Evolutionary conservation across 2,329 filamentous ascomycete genomes (phyloP).

Genomic region (Parafenestella ontariensis): DNA sequence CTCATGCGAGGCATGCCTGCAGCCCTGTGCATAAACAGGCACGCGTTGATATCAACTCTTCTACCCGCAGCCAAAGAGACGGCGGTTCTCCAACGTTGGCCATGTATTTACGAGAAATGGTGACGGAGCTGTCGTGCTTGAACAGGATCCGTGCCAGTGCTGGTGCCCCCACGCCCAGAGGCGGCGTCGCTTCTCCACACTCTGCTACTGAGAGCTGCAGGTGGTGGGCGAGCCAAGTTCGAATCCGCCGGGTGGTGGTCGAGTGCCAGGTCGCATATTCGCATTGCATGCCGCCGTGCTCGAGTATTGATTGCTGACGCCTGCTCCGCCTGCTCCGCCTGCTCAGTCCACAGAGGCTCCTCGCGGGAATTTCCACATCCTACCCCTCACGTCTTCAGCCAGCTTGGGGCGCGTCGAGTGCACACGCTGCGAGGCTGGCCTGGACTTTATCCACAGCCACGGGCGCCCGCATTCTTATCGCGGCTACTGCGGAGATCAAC

Average conservation of each 20-base stretch:
- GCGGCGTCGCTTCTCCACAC: conserved; percentile 20
- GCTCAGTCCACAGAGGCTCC: too few species aligned
- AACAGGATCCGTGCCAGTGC: too few species aligned
- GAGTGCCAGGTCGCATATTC: neutral
- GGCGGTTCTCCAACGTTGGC: neutral
- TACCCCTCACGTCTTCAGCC: conserved; percentile 21
- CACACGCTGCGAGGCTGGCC: neutral
- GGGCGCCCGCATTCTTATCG: conserved; percentile 25
- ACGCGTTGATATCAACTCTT: conserved; percentile 14
- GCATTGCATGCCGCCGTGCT: neutral
- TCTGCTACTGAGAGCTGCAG: conserved; percentile 4
- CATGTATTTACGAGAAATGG: conserved; percentile 19
- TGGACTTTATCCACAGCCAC: conserved; percentile 20
- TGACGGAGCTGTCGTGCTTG: conserved; percentile 3
- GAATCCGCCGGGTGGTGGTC: neutral
- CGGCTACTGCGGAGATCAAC: conserved; percentile 40
- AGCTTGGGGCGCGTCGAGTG: neutral
- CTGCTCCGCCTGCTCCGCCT: too few species aligned
- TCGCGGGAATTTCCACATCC: neutral
- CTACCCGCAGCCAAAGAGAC: conserved; percentile 7
- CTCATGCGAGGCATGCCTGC: conserved; percentile 16
- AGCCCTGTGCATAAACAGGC: conserved; percentile 20
- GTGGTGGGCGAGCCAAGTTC: neutral
- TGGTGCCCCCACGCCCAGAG: conserved; percentile 14
- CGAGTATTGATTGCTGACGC: neutral